phyloP scores from a whole-genome alignment of 352 stramenopile species.

The Phytophthora rubi region DNA sequence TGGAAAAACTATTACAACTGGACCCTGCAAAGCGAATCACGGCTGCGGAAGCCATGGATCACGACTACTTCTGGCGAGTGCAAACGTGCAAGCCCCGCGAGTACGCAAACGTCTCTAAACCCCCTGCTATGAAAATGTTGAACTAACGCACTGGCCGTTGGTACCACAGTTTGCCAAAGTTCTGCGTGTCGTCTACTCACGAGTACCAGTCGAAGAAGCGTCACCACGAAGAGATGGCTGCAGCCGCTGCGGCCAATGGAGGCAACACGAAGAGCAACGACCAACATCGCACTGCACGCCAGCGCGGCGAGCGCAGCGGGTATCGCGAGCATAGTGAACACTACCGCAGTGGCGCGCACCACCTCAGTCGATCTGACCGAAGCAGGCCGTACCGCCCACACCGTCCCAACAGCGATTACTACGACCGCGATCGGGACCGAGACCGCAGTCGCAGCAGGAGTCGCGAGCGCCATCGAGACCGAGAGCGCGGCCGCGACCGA shows the following conservation, averaged over 20 bases:
- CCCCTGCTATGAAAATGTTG: background rate
- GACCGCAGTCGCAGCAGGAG: constrained; percentile 40
- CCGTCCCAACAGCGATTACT: constrained; percentile 46
- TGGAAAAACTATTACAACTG: constrained; percentile 95
- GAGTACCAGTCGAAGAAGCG: constrained; percentile 91
- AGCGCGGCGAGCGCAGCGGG: constrained; percentile 36
- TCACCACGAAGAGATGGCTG: constrained; percentile 76
- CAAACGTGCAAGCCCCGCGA: constrained; percentile 86
- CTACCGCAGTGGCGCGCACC: constrained; percentile 36
- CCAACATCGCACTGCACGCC: constrained; percentile 37
- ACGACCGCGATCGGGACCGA: constrained; percentile 44
- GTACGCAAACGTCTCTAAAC: constrained; percentile 41
- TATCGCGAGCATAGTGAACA: constrained; percentile 44
- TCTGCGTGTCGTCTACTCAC: constrained; percentile 82
- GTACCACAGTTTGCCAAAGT: constrained; percentile 75
- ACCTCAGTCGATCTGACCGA: constrained; percentile 39
- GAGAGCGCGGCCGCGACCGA: constrained; percentile 27
- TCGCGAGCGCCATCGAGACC: constrained; percentile 42
- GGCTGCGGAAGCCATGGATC: constrained; percentile 94
- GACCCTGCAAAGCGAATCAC: constrained; percentile 95
- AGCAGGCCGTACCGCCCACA: constrained; percentile 38
- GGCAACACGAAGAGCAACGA: constrained; percentile 32
- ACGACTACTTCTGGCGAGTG: constrained; percentile 96
- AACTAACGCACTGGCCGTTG: constrained; percentile 14
- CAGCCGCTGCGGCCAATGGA: constrained; percentile 35